Evolutionary conservation across 108 stramenopile genomes (phyloP).

Genomic region (Aurantiochytrium sp.): DNA sequence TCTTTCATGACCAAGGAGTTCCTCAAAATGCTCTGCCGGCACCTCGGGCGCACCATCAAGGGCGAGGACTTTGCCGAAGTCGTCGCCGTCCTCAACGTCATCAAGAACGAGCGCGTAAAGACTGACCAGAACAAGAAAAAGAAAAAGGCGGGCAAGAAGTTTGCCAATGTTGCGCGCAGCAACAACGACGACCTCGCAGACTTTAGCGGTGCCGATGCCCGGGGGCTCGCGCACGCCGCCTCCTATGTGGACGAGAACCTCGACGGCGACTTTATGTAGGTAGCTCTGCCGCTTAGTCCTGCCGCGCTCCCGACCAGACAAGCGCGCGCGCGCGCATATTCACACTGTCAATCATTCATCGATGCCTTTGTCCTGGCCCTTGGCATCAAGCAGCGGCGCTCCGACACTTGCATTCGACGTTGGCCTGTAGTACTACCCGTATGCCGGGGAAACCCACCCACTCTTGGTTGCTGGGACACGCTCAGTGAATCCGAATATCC

Average conservation of each 20-base stretch:
- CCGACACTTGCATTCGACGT: too few relatives aligned
- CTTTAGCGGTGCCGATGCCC: background rate
- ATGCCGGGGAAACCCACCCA: too few relatives aligned
- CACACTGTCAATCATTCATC: too few relatives aligned
- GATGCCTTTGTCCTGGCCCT: too few relatives aligned
- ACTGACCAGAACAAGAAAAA: constrained; percentile 7
- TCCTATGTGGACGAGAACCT: background rate
- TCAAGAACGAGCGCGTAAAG: constrained; percentile 26
- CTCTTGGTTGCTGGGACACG: too few relatives aligned
- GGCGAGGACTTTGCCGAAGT: constrained; percentile 22
- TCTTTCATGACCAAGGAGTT: constrained; percentile 24
- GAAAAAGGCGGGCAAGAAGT: constrained; percentile 28
- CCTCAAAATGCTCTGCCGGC: constrained; percentile 3
- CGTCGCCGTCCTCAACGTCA: background rate
- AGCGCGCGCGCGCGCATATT: too few relatives aligned
- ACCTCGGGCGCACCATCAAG: background rate
- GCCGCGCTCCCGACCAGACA: too few relatives aligned
- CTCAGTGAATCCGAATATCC: too few relatives aligned
- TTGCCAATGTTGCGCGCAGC: constrained; percentile 23
- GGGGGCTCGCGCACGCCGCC: background rate
- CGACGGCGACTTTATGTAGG: constrained; percentile 26
- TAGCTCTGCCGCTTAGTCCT: background rate
- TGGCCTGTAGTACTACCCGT: too few relatives aligned
- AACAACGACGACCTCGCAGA: background rate
- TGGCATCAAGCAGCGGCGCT: too few relatives aligned